These are phyloP conservation scores for Trichoderma atroviride DNA, from an alignment of 2,329 filamentous ascomycete genomes.

Conservation along the genomic window DNA sequence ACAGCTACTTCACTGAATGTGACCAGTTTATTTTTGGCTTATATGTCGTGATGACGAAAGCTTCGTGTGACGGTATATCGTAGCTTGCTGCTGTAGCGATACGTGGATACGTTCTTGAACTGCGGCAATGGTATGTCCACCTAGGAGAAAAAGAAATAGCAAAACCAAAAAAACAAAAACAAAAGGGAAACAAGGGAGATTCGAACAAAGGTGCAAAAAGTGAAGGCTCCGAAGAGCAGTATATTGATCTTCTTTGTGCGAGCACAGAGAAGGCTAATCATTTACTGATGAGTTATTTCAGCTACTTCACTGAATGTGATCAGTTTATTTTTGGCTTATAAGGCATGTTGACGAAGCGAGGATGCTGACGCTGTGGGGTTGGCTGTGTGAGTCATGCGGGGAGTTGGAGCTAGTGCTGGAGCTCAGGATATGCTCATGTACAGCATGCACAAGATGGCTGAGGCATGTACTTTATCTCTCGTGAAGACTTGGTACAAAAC, in stretches of 20 bases:
- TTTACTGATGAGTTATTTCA: neutral
- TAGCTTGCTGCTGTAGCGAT: no score
- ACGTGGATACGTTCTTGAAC: no score
- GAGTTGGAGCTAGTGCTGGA: neutral
- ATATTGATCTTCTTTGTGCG: neutral
- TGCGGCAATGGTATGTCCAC: no score
- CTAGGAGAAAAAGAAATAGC: no score
- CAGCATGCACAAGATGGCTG: no score
- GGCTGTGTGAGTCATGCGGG: neutral
- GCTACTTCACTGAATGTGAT: constrained; percentile 18
- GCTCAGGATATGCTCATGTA: neutral
- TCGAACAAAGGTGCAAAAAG: constrained; percentile 17
- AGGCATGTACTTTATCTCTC: no score
- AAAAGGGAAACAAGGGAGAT: neutral
- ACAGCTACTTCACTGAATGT: constrained; percentile 21
- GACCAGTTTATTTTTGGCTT: constrained; percentile 7
- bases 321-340: constrained; percentile 21
- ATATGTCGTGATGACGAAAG: neutral
- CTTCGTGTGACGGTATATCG: no score
- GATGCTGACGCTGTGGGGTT: neutral
- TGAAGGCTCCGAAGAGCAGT: constrained; percentile 16
- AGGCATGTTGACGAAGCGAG: neutral
- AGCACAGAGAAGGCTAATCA: neutral
- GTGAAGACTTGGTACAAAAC: no score
- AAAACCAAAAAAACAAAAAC: no score